Percentiles rank a stretch among this genome's conserved stretches.
These are phyloP conservation scores for Aspergillus conjunctus DNA, from an alignment of 495 filamentous ascomycete genomes.

Conservation along the genomic window DNA sequence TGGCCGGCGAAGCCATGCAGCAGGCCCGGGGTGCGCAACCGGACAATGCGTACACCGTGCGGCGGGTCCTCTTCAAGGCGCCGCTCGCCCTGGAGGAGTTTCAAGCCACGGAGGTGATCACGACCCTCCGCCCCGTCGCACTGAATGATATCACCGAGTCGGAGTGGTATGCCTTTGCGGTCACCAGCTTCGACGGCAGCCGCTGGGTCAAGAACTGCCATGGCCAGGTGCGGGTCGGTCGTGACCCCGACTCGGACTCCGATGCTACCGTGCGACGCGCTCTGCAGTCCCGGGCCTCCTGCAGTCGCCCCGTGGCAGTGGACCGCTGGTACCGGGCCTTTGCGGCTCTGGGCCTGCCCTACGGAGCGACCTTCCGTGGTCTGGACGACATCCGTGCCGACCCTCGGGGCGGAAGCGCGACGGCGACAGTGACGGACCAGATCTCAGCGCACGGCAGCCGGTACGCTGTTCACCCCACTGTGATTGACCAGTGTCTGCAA, in stretches of 20 bases:
- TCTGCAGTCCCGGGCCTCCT: no score
- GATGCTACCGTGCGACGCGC: no score
- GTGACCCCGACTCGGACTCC: constrained; percentile 23
- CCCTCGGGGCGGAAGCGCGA: constrained; percentile 18
- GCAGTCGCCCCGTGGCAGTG: no score
- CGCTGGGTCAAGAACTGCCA: constrained; percentile 46
- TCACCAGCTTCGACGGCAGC: constrained; percentile 39
- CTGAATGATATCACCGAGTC: constrained; percentile 40
- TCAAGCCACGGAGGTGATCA: constrained; percentile 42
- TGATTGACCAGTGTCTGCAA: constrained; percentile 48
- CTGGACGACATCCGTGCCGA: constrained; percentile 33
- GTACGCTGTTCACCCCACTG: constrained; percentile 43
- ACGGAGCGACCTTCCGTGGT: constrained; percentile 33
- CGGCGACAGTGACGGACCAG: constrained; percentile 23
- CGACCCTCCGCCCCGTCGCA: constrained; percentile 34
- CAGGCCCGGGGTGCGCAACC: constrained; percentile 27
- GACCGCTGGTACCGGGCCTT: constrained; percentile 43
- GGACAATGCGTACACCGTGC: not conserved
- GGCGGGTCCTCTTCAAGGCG: not conserved
- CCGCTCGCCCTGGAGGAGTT: constrained; percentile 46
- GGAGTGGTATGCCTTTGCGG: constrained; percentile 47
- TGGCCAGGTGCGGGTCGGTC: constrained; percentile 34
- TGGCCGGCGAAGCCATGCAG: constrained; percentile 49
- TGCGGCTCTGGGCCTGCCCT: constrained; percentile 38
- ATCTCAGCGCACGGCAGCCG: constrained; percentile 7